phyloP scores from a whole-genome alignment of 2,329 filamentous ascomycete species.

The Tolypocladium capitatum region DNA sequence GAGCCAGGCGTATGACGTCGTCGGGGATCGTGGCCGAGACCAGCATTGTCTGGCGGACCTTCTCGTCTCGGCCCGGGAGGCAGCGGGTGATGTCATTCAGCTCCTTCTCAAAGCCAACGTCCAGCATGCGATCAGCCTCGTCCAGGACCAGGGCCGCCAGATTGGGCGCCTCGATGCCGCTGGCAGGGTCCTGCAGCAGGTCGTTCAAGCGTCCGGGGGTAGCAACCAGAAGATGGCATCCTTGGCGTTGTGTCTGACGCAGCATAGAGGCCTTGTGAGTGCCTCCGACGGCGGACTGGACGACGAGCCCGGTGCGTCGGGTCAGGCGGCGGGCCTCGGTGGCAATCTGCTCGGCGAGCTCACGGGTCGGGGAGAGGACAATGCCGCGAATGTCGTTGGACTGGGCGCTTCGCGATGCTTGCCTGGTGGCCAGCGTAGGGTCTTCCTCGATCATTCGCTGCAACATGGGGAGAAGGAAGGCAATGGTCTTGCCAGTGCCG shows the following conservation, averaged over 20 bases:
- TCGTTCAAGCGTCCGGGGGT: conserved; percentile 84
- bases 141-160: conserved; percentile 90
- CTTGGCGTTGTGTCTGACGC: conserved; percentile 51
- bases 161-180: conserved; percentile 57
- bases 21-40: conserved; percentile 88
- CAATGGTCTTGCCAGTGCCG: conserved; percentile 91
- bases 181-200: conserved; percentile 53
- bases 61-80: conserved; percentile 49
- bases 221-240: conserved; percentile 80
- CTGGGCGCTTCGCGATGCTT: conserved; percentile 21
- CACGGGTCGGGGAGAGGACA: conserved; percentile 66
- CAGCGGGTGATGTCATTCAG: conserved; percentile 45
- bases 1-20: conserved; percentile 69
- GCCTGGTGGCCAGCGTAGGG: conserved; percentile 41
- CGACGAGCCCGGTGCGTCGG: conserved; percentile 48
- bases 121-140: conserved; percentile 95
- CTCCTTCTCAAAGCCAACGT: conserved; percentile 69
- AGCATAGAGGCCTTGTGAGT: conserved; percentile 65
- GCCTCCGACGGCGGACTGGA: conserved; percentile 78
- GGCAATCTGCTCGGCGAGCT: conserved; percentile 69
- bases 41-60: conserved; percentile 77
- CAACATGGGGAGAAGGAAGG: conserved; percentile 76
- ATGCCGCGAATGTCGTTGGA: conserved; percentile 53
- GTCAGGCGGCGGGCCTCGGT: conserved; percentile 62
- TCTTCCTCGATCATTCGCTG: conserved; percentile 61